Evolutionary conservation across 768 basidiomycete species (phyloP).

Genomic region (Suillus clintonianus): DNA sequence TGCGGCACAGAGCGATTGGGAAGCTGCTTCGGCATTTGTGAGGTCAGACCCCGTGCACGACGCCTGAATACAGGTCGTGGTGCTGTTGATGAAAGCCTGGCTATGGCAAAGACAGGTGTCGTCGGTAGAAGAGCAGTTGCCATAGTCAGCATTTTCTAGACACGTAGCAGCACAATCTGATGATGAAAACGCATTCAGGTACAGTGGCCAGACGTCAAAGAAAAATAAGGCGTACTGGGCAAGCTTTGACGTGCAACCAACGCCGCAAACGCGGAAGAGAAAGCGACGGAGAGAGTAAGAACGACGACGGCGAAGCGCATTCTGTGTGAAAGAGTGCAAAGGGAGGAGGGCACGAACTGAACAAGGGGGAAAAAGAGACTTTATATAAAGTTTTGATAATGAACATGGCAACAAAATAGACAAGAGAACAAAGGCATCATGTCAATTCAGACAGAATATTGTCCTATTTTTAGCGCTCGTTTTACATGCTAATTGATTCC

Average conservation of each 20-base stretch:
- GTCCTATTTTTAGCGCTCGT: neutral
- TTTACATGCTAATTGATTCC: neutral
- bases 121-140: slow-evolving; percentile 50
- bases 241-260: slow-evolving; percentile 21
- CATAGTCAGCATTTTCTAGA: slow-evolving; percentile 43
- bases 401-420: slow-evolving; percentile 3
- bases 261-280: slow-evolving; percentile 18
- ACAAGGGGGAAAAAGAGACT: neutral
- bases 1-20: slow-evolving; percentile 45
- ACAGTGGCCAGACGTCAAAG: slow-evolving; percentile 3
- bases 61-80: slow-evolving; percentile 49
- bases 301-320: slow-evolving; percentile 20
- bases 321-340: slow-evolving; percentile 3
- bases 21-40: slow-evolving; percentile 38
- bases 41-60: slow-evolving; percentile 53
- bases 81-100: slow-evolving; percentile 43
- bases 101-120: slow-evolving; percentile 59
- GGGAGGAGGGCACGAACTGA: neutral
- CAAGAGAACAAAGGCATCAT: slow-evolving; percentile 2
- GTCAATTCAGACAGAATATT: neutral
- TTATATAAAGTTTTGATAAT: neutral
- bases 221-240: slow-evolving; percentile 19
- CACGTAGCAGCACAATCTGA: slow-evolving; percentile 57
- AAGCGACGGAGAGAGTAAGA: slow-evolving; percentile 13
- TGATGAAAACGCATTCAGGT: neutral